A percentile compares a stretch with the other conserved stretches of the same genome.
Evolutionary conservation across 78 protist species (phyloP).

Genomic region (Dictyostelium intermedium): DNA sequence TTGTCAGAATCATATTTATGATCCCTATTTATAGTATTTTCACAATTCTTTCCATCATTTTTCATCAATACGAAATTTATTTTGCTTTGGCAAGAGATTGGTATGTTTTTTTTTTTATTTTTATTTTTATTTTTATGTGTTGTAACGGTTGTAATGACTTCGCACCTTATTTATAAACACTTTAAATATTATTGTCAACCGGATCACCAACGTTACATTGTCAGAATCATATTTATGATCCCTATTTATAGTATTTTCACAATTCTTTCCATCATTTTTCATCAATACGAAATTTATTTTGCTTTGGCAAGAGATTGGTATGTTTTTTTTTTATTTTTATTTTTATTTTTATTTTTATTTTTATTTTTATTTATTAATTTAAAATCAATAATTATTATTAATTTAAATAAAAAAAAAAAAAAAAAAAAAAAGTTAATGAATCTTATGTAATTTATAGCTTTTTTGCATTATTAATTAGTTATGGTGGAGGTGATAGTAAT

Average conservation of each 20-base stretch:
- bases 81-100: conserved; percentile 15
- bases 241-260: conserved; percentile 21
- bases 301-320: neutral
- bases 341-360: too few relatives aligned
- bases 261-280: neutral
- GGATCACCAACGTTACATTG: conserved; percentile 26
- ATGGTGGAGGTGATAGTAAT: conserved; percentile 33
- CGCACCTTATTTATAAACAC: conserved; percentile 25
- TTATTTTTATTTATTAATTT: neutral
- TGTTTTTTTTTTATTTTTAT: too few relatives aligned
- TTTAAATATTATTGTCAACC: conserved; percentile 29
- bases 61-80: conserved; percentile 1
- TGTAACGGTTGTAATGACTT: neutral
- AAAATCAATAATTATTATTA: too few relatives aligned
- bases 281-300: conserved; percentile 12
- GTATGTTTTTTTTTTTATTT: neutral
- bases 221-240: conserved; percentile 35
- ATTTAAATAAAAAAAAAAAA: too few relatives aligned
- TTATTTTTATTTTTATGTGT: neutral
- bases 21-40: conserved; percentile 10
- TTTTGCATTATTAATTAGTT: conserved; percentile 23
- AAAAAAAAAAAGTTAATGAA: too few relatives aligned
- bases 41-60: neutral
- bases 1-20: conserved; percentile 41
- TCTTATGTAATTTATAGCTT: conserved; percentile 44